phyloP scores from a whole-genome alignment of 495 filamentous ascomycete species.

The Clavariopsis aquatica region DNA sequence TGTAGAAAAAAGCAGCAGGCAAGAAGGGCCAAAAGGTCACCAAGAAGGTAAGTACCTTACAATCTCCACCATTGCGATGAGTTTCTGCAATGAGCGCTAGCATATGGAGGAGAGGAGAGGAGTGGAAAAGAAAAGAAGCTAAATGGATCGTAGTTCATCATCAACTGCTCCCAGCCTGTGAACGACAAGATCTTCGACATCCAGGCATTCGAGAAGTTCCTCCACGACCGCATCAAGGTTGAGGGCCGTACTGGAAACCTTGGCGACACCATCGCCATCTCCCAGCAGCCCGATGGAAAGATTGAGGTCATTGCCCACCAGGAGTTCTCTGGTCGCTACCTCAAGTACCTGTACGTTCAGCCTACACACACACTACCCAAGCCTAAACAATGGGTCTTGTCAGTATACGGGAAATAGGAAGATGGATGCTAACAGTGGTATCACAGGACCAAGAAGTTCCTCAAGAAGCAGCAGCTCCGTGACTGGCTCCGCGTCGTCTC shows the following conservation, averaged over 20 bases:
- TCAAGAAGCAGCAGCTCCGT: constrained; percentile 99
- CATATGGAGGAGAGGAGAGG: not conserved
- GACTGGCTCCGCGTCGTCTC: constrained; percentile 99
- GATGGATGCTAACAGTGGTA: constrained; percentile 18
- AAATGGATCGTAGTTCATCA: constrained; percentile 70
- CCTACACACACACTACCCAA: not conserved
- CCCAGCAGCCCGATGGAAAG: constrained; percentile 89
- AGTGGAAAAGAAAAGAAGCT: too few species aligned
- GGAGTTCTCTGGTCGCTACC: constrained; percentile 95
- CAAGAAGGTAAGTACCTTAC: constrained; percentile 57
- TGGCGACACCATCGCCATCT: constrained; percentile 88
- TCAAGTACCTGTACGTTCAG: constrained; percentile 92
- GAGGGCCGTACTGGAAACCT: constrained; percentile 97
- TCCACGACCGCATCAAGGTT: constrained; percentile 99
- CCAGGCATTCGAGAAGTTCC: constrained; percentile 98
- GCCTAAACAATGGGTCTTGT: not conserved
- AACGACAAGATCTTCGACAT: constrained; percentile 99
- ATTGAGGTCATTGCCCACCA: constrained; percentile 96
- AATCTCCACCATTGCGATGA: not conserved
- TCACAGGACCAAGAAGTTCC: constrained; percentile 97
- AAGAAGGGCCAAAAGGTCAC: constrained; percentile 70
- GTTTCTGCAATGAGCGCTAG: not conserved
- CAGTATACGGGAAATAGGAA: not conserved
- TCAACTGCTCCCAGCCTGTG: constrained; percentile 96
- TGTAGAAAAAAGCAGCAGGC: constrained; percentile 54